Evolutionary conservation across 495 filamentous ascomycete genomes (phyloP).

Genomic region (Penicillium bialowiezense): DNA sequence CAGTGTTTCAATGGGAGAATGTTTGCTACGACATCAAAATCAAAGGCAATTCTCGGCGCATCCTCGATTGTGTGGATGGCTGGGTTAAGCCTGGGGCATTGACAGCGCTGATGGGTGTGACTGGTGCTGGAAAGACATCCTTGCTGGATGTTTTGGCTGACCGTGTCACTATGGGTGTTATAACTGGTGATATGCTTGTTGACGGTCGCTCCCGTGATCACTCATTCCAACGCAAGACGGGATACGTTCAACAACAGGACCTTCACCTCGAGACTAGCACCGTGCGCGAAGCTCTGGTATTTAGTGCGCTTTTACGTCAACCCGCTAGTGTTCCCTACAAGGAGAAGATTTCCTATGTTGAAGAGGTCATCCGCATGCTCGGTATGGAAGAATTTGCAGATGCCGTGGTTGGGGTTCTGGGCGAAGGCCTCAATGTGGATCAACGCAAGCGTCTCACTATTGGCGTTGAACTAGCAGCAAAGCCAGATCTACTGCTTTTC

Average conservation of each 20-base stretch:
- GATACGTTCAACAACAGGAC: constrained; percentile 94
- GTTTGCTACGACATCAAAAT: constrained; percentile 89
- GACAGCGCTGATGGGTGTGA: constrained; percentile 79
- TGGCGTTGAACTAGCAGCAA: constrained; percentile 83
- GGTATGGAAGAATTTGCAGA: constrained; percentile 88
- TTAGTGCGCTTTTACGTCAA: constrained; percentile 82
- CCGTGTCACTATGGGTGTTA: constrained; percentile 81
- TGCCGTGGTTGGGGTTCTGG: constrained; percentile 81
- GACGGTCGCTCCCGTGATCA: constrained; percentile 70
- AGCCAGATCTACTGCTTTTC: constrained; percentile 80
- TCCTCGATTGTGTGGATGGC: constrained; percentile 80
- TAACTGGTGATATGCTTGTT: constrained; percentile 82
- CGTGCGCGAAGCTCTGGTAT: constrained; percentile 76
- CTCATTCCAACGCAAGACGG: constrained; percentile 87
- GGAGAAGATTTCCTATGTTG: constrained; percentile 84
- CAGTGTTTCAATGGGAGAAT: constrained; percentile 83
- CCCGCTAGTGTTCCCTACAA: constrained; percentile 61
- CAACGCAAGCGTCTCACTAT: constrained; percentile 86
- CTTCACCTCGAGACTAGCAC: constrained; percentile 81
- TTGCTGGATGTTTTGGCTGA: constrained; percentile 58
- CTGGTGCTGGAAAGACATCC: constrained; percentile 62
- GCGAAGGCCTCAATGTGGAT: constrained; percentile 88
- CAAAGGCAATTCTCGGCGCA: constrained; percentile 68
- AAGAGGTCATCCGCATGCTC: constrained; percentile 86
- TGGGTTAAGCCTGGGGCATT: constrained; percentile 91